These are phyloP conservation scores for Colletotrichum tropicale DNA, from an alignment of 2,329 filamentous ascomycete species.

Conservation along the genomic window DNA sequence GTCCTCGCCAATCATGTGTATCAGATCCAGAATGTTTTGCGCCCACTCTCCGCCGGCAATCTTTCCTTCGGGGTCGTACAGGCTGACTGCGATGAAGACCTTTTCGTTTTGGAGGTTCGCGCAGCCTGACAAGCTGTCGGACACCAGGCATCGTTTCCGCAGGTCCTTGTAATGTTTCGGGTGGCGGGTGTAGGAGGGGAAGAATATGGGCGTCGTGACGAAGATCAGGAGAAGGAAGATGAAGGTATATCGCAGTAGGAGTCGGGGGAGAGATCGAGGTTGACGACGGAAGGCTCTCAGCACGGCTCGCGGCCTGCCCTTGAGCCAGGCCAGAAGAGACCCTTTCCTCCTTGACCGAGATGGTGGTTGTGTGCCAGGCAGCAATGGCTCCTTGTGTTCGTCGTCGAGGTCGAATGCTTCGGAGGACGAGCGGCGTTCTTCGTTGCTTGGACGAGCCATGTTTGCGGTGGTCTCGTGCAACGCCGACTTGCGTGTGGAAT, in stretches of 20 bases:
- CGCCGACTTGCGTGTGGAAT: neutral
- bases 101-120: constrained; percentile 58
- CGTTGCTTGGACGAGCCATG: neutral
- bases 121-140: constrained; percentile 32
- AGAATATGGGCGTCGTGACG: constrained; percentile 38
- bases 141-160: constrained; percentile 31
- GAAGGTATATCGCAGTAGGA: constrained; percentile 26
- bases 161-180: constrained; percentile 42
- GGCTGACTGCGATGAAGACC: constrained; percentile 75
- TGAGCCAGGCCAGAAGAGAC: constrained; percentile 4
- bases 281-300: constrained; percentile 16
- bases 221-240: constrained; percentile 34
- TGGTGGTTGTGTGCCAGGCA: neutral
- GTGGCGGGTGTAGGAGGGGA: constrained; percentile 46
- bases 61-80: constrained; percentile 67
- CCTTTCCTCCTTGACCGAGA: neutral
- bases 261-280: constrained; percentile 4
- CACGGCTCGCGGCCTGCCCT: neutral
- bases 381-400: constrained; percentile 9
- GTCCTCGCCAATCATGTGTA: constrained; percentile 68
- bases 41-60: constrained; percentile 71
- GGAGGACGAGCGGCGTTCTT: neutral
- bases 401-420: constrained; percentile 6
- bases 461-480: neutral
- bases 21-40: constrained; percentile 60